Evolutionary conservation across 106 monocot genomes (phyloP), one percentile per base, ranked within the genome.

Genomic region (Dendrobium chrysotoxum): DNA sequence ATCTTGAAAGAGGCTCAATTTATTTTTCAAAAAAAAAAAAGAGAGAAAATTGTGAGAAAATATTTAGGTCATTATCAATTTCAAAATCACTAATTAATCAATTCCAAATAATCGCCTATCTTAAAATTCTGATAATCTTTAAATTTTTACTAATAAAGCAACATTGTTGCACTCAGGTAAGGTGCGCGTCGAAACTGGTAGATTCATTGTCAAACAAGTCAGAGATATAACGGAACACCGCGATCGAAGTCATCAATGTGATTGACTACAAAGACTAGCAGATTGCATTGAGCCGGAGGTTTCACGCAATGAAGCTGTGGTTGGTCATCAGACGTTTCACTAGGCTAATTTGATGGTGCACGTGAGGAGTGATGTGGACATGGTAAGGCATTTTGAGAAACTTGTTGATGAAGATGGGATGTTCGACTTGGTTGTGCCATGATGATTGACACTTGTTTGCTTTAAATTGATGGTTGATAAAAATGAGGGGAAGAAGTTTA

Each of bases 181-280:
- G 9, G 10, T 28, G n/a, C 8, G 46, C 46, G 46, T 9, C 2
- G 40, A 40, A 46, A 46, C 75, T 92, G 1, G 40, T 79, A 0
- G 78, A 80, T 42, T 79, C 92, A 0, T 64, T 92, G 6, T 82
- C 82, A 0, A 86, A 82, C 2, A 82, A 82, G 42, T 82, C 92
- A 0, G 92, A 92, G 77, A 78, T 76, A 21, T 68, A 89, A 55
- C 78, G 55, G n/a, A 87, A 93, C 77, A 47, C 58, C 23, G 78
- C 80, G 2, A 82, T 25, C 2, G 84, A 84, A 4, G 57, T 53
- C 0, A 72, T 66, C 18, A 26, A 8, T 38, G 89, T 88, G 53
- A 75, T 90, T 0, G 88, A 89, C 75, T 89, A 82, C 79, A 92
- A 92, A 68, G 92, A 92, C 72, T 89, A 87, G 88, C 92, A 92